Percentiles rank a stretch among this genome's conserved stretches.
These are phyloP conservation scores for Hymenoscyphus fructigenus DNA, from an alignment of 2,329 filamentous ascomycete genomes.

Conservation along the genomic window DNA sequence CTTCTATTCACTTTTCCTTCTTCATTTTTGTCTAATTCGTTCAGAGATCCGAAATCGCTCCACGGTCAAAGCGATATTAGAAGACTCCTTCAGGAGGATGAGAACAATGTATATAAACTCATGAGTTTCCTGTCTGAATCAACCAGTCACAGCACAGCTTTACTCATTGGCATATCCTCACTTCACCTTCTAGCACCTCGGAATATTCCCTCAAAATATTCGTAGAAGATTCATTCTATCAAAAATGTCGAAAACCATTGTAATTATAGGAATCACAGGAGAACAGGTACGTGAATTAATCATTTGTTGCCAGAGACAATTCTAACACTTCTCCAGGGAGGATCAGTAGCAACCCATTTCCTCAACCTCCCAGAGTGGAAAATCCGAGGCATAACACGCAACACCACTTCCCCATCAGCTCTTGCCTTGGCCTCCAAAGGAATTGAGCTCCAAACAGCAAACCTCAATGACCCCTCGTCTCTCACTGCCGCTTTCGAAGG, in stretches of 20 bases:
- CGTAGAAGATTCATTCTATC: background rate
- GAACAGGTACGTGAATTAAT: conserved; percentile 24
- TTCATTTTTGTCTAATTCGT: too few species aligned
- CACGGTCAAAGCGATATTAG: too few species aligned
- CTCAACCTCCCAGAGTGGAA: conserved; percentile 17
- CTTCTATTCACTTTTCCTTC: background rate
- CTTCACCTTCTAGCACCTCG: background rate
- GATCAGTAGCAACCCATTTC: conserved; percentile 26
- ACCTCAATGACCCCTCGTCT: conserved; percentile 41
- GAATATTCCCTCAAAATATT: background rate
- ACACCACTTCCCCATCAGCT: conserved; percentile 27
- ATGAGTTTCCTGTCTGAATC: background rate
- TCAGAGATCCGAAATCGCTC: too few species aligned
- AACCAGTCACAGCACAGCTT: background rate
- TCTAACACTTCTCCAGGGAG: conserved; percentile 16
- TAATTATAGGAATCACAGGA: conserved; percentile 40
- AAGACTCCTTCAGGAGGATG: background rate
- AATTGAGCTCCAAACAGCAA: conserved; percentile 42
- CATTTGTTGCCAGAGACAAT: background rate
- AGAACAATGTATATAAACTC: background rate
- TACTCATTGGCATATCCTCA: background rate
- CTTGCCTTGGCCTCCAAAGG: conserved; percentile 40
- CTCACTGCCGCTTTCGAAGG: conserved; percentile 43
- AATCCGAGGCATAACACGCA: conserved; percentile 26
- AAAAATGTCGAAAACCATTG: conserved; percentile 35